Percentiles rank a stretch among this genome's conserved stretches.
phyloP scores from a whole-genome alignment of 805 yeast species.

The Myxozyma lipomycoides region DNA sequence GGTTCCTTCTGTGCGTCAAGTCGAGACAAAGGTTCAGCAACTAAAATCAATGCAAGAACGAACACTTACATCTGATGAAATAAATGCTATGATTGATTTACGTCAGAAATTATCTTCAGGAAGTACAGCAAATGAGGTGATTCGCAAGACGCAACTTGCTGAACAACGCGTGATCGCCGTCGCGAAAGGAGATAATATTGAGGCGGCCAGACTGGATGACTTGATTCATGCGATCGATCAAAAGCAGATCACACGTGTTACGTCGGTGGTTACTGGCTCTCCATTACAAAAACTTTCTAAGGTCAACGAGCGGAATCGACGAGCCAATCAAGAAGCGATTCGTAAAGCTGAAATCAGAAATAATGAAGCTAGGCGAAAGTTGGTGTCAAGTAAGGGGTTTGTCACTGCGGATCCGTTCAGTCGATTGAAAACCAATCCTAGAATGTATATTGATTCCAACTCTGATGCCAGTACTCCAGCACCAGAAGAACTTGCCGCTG shows the following conservation, averaged over 20 bases:
- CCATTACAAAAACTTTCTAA: constrained; percentile 50
- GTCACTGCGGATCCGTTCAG: constrained; percentile 72
- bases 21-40: constrained; percentile 61
- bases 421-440: constrained; percentile 81
- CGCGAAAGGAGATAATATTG: constrained; percentile 40
- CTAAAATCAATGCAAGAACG: constrained; percentile 60
- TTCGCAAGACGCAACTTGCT: constrained; percentile 64
- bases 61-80: constrained; percentile 63
- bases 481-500: constrained; percentile 52
- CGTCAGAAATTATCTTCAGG: constrained; percentile 61
- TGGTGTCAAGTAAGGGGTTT: constrained; percentile 22
- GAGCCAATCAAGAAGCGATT: constrained; percentile 68
- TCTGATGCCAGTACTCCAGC: constrained; percentile 45
- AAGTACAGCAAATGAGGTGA: constrained; percentile 70
- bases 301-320: constrained; percentile 82
- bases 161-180: constrained; percentile 73
- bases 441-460: constrained; percentile 61
- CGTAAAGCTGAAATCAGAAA: constrained; percentile 74
- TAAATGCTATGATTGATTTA: constrained; percentile 70
- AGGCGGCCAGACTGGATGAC: constrained; percentile 36
- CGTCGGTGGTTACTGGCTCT: constrained; percentile 13
- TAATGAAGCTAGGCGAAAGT: constrained; percentile 46
- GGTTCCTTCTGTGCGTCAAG: constrained; percentile 60
- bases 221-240: constrained; percentile 34
- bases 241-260: constrained; percentile 2